Evolutionary conservation across 768 basidiomycete species (phyloP).

Genomic region (Melanogaster broomeanus): DNA sequence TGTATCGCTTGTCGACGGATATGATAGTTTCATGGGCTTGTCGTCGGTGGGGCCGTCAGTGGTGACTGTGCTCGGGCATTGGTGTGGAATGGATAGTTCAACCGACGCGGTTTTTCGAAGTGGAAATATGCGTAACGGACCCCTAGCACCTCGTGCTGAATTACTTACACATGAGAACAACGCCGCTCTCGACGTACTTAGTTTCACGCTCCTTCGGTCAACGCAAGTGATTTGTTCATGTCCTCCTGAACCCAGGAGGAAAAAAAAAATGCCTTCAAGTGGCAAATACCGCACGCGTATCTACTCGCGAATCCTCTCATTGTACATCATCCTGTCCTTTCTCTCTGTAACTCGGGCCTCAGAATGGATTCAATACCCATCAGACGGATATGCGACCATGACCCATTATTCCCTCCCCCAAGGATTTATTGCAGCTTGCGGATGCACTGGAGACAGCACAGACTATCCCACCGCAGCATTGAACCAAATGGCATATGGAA

Average conservation of each 20-base stretch:
- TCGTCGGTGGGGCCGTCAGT: constrained; percentile 4
- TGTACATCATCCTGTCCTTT: constrained; percentile 24
- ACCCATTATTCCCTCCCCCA: constrained; percentile 67
- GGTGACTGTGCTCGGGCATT: background rate
- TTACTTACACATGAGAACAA: no score
- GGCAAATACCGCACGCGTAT: background rate
- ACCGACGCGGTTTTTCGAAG: no score
- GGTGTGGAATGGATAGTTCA: no score
- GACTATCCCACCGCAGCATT: constrained; percentile 78
- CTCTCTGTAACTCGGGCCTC: constrained; percentile 26
- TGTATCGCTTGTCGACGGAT: constrained; percentile 61
- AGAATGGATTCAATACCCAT: constrained; percentile 66
- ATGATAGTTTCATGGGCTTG: constrained; percentile 58
- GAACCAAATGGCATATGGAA: constrained; percentile 79
- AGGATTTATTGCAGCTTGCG: constrained; percentile 64
- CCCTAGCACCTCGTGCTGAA: no score
- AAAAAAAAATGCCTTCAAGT: constrained; percentile 17
- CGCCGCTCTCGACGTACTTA: background rate
- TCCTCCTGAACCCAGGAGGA: constrained; percentile 1
- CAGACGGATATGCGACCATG: constrained; percentile 67
- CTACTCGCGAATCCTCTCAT: constrained; percentile 21
- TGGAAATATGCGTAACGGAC: no score
- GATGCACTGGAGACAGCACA: constrained; percentile 68
- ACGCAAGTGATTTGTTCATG: constrained; percentile 8
- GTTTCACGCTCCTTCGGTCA: background rate